phyloP scores from a whole-genome alignment of 2,329 filamentous ascomycete genomes.

The Talaromyces sp. region DNA sequence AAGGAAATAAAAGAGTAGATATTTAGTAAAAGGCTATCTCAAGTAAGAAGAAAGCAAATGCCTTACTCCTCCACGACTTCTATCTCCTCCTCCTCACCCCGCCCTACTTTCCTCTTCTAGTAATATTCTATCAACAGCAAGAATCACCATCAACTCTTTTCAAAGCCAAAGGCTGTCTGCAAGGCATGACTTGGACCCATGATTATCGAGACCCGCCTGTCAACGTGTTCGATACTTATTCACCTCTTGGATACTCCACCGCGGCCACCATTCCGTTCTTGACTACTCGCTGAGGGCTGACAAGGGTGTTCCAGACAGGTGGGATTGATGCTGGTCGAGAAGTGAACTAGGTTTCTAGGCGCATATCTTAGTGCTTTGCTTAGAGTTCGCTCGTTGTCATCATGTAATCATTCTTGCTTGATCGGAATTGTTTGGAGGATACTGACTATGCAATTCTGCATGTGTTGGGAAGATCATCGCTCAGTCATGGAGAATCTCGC shows the following conservation, averaged over 20 bases:
- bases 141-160: not conserved
- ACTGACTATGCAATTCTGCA: not conserved
- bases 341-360: not conserved
- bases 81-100: not conserved
- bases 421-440: too few relatives aligned
- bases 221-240: constrained; percentile 4
- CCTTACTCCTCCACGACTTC: not conserved
- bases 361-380: not conserved
- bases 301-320: constrained; percentile 4
- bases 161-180: not conserved
- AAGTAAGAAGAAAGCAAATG: not conserved
- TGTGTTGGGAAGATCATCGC: not conserved
- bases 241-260: not conserved
- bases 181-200: not conserved
- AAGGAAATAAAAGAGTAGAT: not conserved
- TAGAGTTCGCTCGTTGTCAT: too few relatives aligned
- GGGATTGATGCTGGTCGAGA: not conserved
- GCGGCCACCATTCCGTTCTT: not conserved
- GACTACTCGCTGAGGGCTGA: not conserved
- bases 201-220: not conserved
- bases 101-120: not conserved
- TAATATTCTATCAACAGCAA: not conserved
- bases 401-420: not conserved
- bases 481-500: too few relatives aligned
- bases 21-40: not conserved